Percentiles rank a stretch among this genome's conserved stretches.
Evolutionary conservation across 192 early-diverging fungal species (phyloP).

Genomic region (Mortierella antarctica): DNA sequence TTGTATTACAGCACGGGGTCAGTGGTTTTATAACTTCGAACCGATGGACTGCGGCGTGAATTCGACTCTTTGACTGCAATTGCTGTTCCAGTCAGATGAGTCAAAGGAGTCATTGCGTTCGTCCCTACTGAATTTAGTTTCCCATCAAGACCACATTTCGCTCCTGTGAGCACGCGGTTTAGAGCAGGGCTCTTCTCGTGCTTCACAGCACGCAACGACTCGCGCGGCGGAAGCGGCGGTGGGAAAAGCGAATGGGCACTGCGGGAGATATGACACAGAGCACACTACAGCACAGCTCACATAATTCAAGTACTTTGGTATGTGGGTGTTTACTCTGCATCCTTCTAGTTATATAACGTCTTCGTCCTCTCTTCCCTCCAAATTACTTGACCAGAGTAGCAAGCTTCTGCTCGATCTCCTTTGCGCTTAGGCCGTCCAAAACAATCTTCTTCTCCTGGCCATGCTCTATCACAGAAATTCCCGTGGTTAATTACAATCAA

Average conservation of each 20-base stretch:
- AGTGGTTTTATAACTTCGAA: neutral
- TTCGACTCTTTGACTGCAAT: no score
- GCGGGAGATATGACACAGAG: no score
- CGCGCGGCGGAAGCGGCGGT: no score
- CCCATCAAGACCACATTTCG: no score
- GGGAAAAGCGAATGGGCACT: no score
- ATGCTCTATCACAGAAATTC: conserved; percentile 64
- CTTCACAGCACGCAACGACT: no score
- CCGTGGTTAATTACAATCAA: no score
- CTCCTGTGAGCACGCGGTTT: no score
- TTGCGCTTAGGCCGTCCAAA: conserved; percentile 77
- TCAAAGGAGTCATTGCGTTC: conserved; percentile 7
- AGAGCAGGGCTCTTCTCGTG: no score
- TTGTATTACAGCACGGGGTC: neutral
- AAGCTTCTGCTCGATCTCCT: conserved; percentile 80
- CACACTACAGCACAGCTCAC: neutral
- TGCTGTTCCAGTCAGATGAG: neutral
- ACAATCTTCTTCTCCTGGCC: conserved; percentile 84
- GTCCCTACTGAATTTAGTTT: neutral
- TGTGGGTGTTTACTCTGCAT: neutral
- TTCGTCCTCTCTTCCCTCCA: neutral
- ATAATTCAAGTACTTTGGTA: neutral
- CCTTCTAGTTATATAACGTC: neutral
- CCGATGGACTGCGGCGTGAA: conserved; percentile 2
- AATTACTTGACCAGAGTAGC: conserved; percentile 71